Evolutionary conservation across 106 monocot genomes (phyloP).

Genomic region (Xerophyta viscosa): DNA sequence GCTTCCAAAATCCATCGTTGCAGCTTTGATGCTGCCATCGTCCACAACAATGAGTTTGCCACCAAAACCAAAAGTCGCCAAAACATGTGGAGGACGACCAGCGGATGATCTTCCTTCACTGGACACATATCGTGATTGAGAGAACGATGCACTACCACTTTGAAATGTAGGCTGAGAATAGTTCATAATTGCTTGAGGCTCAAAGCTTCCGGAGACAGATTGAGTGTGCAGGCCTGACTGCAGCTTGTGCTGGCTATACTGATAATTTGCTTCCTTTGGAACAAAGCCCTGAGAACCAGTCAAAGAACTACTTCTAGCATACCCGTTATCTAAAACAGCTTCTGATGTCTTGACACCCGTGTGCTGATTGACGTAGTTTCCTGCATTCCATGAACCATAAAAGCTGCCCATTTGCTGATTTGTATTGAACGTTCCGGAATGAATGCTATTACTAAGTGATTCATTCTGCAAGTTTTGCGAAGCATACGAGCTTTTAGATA

Average conservation of each 20-base stretch:
- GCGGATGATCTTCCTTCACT: constrained; percentile 64
- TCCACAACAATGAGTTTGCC: constrained; percentile 86
- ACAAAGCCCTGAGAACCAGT: constrained; percentile 22
- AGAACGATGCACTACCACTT: constrained; percentile 21
- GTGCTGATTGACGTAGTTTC: constrained; percentile 16
- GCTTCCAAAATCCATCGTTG: constrained; percentile 35
- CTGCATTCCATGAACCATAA: constrained; percentile 14
- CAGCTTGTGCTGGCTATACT: constrained; percentile 28
- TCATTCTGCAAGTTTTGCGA: constrained; percentile 6
- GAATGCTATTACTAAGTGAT: not conserved
- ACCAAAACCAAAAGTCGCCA: constrained; percentile 95
- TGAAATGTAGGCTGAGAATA: constrained; percentile 43
- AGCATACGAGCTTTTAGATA: not conserved
- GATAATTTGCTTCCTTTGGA: constrained; percentile 29
- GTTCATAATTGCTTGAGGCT: constrained; percentile 20
- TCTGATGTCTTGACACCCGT: constrained; percentile 19
- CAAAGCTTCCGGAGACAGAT: constrained; percentile 31
- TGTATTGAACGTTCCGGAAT: constrained; percentile 9
- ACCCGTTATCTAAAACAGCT: constrained; percentile 14
- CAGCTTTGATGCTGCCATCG: constrained; percentile 23
- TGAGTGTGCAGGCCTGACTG: constrained; percentile 22
- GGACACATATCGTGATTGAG: constrained; percentile 31
- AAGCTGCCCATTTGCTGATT: constrained; percentile 33
- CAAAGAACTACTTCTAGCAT: constrained; percentile 13
- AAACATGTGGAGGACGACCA: constrained; percentile 87